Evolutionary conservation across 163 green algal species (phyloP).

Genomic region (Scenedesmus sp.): DNA sequence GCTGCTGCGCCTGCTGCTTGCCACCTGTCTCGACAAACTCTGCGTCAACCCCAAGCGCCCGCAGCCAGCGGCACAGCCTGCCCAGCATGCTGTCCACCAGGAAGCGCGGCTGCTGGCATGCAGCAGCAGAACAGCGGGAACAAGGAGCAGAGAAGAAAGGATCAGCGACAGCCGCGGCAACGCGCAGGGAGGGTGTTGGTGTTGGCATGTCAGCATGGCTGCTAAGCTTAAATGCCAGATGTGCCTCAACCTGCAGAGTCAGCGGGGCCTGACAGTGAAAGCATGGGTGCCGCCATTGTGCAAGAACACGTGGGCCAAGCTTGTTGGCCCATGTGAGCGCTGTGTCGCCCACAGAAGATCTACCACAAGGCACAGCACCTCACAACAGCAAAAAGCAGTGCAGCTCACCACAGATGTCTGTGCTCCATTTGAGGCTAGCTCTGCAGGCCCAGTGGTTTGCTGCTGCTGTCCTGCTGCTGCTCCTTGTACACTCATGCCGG

Average conservation of each 20-base stretch:
- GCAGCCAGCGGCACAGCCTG: conserved; percentile 65
- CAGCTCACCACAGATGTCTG: conserved; percentile 6
- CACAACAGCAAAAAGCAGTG: not conserved
- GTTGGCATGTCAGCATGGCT: not conserved
- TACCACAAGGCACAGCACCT: not conserved
- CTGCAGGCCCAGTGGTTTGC: not conserved
- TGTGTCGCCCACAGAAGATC: not conserved
- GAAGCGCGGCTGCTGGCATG: conserved; percentile 52
- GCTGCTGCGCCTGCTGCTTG: conserved; percentile 27
- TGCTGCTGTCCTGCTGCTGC: conserved; percentile 4
- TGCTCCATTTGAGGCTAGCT: not conserved
- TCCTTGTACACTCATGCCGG: not conserved
- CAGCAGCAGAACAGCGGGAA: not conserved
- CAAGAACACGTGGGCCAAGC: not conserved
- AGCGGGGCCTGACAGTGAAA: not conserved
- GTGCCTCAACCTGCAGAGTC: not conserved
- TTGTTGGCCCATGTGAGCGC: not conserved
- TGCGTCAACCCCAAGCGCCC: conserved; percentile 63
- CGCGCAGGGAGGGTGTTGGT: not conserved
- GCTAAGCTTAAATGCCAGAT: not conserved
- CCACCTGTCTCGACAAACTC: conserved; percentile 44
- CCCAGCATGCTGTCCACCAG: conserved; percentile 74
- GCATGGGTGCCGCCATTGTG: not conserved
- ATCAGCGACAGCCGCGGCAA: not conserved
- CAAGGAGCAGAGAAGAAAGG: not conserved